phyloP scores from a whole-genome alignment of 257 asterid species.

The Solanum verrucosum region DNA sequence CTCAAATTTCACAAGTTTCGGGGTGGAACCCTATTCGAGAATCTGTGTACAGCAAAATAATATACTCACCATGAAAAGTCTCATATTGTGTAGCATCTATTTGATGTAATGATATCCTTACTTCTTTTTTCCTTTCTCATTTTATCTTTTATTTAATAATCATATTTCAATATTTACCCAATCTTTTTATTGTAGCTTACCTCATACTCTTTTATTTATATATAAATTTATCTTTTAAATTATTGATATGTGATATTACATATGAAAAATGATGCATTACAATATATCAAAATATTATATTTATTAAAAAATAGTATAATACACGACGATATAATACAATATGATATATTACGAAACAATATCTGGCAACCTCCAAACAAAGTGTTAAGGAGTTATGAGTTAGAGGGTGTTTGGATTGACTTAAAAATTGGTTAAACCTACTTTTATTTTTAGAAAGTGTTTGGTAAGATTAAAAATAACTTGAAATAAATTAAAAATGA shows the following conservation, averaged over 20 bases:
- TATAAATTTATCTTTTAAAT: no score
- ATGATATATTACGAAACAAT: background rate
- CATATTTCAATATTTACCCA: background rate
- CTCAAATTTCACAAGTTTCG: background rate
- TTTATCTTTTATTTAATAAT: background rate
- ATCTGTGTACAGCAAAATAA: background rate
- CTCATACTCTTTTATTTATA: no score
- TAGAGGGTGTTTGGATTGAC: no score
- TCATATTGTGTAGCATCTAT: background rate
- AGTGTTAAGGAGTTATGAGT: background rate
- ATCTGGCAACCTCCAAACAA: background rate
- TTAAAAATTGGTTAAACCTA: no score
- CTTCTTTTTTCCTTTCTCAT: background rate
- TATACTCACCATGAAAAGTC: no score
- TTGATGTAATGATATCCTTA: no score
- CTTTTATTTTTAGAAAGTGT: no score
- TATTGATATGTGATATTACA: no score
- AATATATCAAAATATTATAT: background rate
- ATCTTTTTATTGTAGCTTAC: background rate
- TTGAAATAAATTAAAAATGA: no score
- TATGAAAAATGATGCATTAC: no score
- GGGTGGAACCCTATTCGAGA: background rate
- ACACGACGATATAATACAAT: background rate
- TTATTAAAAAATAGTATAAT: background rate
- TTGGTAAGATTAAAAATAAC: no score